Base-by-base conservation (phyloP, 2,329 filamentous ascomycete genomes). In the Cryphonectria naterciae region DNA sequence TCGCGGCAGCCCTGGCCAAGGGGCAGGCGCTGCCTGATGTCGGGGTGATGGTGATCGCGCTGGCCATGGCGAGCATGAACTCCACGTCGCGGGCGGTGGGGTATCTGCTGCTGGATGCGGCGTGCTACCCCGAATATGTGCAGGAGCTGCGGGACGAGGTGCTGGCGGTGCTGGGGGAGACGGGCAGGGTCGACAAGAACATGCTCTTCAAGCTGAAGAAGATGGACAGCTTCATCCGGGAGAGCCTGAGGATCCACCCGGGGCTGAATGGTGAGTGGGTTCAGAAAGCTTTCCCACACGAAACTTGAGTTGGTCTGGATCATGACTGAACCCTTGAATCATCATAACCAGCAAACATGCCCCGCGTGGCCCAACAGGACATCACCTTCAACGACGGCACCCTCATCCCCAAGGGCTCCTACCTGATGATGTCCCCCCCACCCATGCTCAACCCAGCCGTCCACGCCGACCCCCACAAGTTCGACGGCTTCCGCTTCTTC, bases 401-500 rank as follows among this genome's bases (percentile, higher is more conserved):
- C 7, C 4, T 65, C 3, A 19, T 70, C 4, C 69, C 65, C 11
- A 32, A 67, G n/a, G 65, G 69, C 22, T 58, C 65, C 13, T 68
- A 56, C 39, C 5, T 69, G 1, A n/a, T 65, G 35, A 35, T 69
- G 35, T 65, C 68, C 6, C 62, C 37, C 3, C 22, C 32, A 2
- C 68, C 62, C 25, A 69, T 69, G 61, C 46, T 54, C 39, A 79
- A 83, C 61, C 68, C 68, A 4, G 77, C 78, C 0, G 68, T 61
- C 0, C 79, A 80, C 56, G 77, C 80, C 10, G 78, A 83, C 2
- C 77, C 81, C 0, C 41, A 75, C 10, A 79, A 79, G 35, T 85
- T 78, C 72, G 82, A 84, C 25, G 82, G 81, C 0, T 84, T 83
- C 68, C 77, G 83, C 0, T 85, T 82, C 68, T 80, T 81, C 4